These are phyloP conservation scores for Hanseniaspora pseudoguilliermondii DNA, from an alignment of 805 yeast species.

Conservation along the genomic window DNA sequence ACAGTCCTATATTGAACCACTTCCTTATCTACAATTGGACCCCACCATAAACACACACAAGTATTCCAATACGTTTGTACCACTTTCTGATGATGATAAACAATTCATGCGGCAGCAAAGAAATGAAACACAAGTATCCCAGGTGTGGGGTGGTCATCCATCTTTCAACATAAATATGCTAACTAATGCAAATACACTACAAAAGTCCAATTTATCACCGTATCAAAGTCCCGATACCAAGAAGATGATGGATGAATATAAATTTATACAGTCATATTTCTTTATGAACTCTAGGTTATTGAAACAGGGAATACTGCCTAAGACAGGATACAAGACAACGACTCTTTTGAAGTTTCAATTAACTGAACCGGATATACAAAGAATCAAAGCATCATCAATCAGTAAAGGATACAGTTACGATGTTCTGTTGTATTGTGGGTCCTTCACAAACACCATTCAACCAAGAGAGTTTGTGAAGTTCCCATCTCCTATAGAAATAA, in stretches of 20 bases:
- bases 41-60: not conserved
- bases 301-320: not conserved
- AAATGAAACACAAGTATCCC: not conserved
- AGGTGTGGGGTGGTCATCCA: not conserved
- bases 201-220: not conserved
- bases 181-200: not conserved
- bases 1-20: not conserved
- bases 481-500: conserved; percentile 61
- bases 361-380: conserved; percentile 7
- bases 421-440: conserved; percentile 14
- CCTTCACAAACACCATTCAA: conserved; percentile 20
- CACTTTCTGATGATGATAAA: not conserved
- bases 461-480: conserved; percentile 33
- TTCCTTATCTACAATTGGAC: not conserved
- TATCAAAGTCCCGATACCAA: not conserved
- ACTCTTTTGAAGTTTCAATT: not conserved
- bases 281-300: not conserved
- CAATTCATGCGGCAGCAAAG: not conserved
- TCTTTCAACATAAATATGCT: not conserved
- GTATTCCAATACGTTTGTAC: not conserved
- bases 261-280: conserved; percentile 2
- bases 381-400: conserved; percentile 4
- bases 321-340: conserved; percentile 1
- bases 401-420: conserved; percentile 6
- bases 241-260: conserved; percentile 5